Evolutionary conservation across 2,329 filamentous ascomycete species (phyloP).

Genomic region (Phialophora expanda): DNA sequence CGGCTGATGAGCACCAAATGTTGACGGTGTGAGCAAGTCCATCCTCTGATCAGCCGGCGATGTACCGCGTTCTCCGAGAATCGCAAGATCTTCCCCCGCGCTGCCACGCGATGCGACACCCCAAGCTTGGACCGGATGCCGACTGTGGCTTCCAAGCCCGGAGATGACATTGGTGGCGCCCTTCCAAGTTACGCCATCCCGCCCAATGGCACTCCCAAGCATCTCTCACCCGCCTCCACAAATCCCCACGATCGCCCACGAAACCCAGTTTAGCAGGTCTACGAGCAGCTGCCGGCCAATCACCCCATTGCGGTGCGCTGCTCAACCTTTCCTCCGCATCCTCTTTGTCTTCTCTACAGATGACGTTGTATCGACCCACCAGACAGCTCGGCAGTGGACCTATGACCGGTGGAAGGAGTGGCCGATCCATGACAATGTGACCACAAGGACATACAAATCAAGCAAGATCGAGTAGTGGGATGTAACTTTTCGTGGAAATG

Average conservation of each 20-base stretch:
- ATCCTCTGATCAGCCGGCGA: conserved; percentile 2
- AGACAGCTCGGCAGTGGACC: conserved; percentile 7
- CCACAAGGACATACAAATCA: conserved; percentile 11
- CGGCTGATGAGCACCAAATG: neutral
- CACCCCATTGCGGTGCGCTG: neutral
- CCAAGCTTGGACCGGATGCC: conserved; percentile 6
- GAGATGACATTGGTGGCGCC: conserved; percentile 17
- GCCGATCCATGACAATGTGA: conserved; percentile 16
- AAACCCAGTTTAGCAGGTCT: conserved; percentile 20
- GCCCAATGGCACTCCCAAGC: neutral
- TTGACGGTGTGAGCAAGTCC: conserved; percentile 16
- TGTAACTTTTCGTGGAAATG: conserved; percentile 15
- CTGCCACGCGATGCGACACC: conserved; percentile 10
- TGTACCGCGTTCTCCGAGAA: neutral
- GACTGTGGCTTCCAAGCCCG: neutral
- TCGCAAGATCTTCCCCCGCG: neutral
- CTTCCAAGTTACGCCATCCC: neutral
- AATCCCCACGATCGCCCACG: conserved; percentile 7
- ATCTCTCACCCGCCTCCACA: neutral
- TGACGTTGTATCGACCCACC: conserved; percentile 26
- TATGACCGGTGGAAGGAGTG: conserved; percentile 9
- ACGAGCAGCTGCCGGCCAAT: conserved; percentile 9
- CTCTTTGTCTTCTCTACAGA: conserved; percentile 15
- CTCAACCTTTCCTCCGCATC: conserved; percentile 19
- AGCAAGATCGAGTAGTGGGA: conserved; percentile 4